Percentiles rank a stretch among this genome's conserved stretches.
phyloP scores from a whole-genome alignment of 768 basidiomycete species.

The Sporobolomyces phaffii region DNA sequence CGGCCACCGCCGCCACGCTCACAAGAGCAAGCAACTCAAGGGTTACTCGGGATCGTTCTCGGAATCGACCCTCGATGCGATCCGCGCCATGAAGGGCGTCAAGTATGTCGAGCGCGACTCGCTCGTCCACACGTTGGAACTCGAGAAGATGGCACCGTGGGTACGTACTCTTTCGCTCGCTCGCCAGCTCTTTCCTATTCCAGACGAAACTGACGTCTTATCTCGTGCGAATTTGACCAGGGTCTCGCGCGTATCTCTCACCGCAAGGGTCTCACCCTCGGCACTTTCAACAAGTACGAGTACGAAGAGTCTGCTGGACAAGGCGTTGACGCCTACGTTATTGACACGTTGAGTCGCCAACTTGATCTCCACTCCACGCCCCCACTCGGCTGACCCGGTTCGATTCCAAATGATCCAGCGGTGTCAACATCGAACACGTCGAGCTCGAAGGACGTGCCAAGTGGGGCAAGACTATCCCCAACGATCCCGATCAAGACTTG shows the following conservation, averaged over 20 bases:
- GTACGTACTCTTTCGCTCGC: slow-evolving; percentile 51
- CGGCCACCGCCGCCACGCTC: slow-evolving; percentile 2
- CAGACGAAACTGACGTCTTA: not conserved
- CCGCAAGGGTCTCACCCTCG: slow-evolving; percentile 63
- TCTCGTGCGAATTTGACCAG: slow-evolving; percentile 50
- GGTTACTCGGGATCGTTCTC: slow-evolving; percentile 42
- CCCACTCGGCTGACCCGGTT: not conserved
- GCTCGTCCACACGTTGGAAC: slow-evolving; percentile 69
- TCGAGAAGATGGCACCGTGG: slow-evolving; percentile 67
- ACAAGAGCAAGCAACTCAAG: slow-evolving; percentile 26
- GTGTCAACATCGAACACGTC: slow-evolving; percentile 75
- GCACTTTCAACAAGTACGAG: slow-evolving; percentile 74
- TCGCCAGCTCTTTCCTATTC: slow-evolving; percentile 1
- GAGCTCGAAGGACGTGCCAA: slow-evolving; percentile 83
- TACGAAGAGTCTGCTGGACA: slow-evolving; percentile 69
- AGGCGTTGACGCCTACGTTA: slow-evolving; percentile 76
- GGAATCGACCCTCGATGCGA: slow-evolving; percentile 60
- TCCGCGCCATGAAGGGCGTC: slow-evolving; percentile 80
- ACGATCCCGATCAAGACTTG: slow-evolving; percentile 79
- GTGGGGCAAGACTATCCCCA: slow-evolving; percentile 91
- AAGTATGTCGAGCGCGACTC: slow-evolving; percentile 90
- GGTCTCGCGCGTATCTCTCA: slow-evolving; percentile 94
- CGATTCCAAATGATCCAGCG: slow-evolving; percentile 50
- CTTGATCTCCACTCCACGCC: slow-evolving; percentile 25
- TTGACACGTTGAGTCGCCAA: too few species aligned